Conservation (phyloP, 2,329 filamentous ascomycete genomes). For the Penicillium verrucosum region DNA sequence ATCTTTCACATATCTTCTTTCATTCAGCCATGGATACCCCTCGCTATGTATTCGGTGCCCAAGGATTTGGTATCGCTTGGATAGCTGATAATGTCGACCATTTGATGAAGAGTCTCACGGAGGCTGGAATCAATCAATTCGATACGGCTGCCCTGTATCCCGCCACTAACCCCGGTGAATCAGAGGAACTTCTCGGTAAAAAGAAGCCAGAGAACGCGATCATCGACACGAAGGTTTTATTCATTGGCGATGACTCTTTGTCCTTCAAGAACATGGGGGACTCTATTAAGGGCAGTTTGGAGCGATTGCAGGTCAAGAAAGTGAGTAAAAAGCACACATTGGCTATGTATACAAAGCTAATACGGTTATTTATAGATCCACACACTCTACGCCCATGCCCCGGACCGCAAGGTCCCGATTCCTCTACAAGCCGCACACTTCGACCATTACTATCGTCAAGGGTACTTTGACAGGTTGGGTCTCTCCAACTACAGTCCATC, state of each 20-base stretch:
- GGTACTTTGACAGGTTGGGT: neutral
- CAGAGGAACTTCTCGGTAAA: neutral
- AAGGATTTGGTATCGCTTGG: neutral
- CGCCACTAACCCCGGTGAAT: neutral
- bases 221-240: conserved; percentile 1
- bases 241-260: neutral
- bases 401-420: conserved; percentile 2
- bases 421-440: conserved; percentile 1
- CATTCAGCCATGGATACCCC: neutral
- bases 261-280: neutral
- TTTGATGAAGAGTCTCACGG: neutral
- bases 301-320: neutral
- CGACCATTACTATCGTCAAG: neutral
- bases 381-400: conserved; percentile 3
- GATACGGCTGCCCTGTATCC: conserved; percentile 6
- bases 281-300: neutral
- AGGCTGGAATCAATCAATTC: neutral
- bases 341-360: neutral
- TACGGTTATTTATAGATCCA: neutral
- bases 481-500: conserved; percentile 5
- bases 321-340: neutral
- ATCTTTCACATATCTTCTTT: neutral
- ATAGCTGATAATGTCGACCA: neutral
- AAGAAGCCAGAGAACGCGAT: neutral
- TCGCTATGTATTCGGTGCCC: conserved; percentile 1